Conservation (phyloP, 768 basidiomycete species). For the Russula foetens region DNA sequence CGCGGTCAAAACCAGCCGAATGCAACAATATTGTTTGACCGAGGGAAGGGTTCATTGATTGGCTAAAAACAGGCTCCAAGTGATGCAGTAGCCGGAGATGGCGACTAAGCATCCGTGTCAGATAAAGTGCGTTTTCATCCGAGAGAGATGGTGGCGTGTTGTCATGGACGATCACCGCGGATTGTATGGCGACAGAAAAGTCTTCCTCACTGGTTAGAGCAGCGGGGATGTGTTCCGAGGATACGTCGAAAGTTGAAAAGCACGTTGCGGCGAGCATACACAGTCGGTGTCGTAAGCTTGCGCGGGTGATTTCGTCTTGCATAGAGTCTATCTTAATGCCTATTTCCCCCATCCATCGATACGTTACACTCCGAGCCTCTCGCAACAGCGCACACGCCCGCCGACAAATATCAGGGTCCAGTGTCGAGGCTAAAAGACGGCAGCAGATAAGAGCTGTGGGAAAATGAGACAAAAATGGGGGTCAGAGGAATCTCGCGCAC, state of each 20-base stretch:
- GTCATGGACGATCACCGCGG: constrained; percentile 7
- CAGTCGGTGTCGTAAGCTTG: not conserved
- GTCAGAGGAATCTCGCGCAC: not conserved
- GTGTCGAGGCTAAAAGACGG: constrained; percentile 3
- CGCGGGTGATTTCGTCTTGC: not conserved
- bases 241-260: constrained; percentile 9
- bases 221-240: not conserved
- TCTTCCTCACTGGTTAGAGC: not conserved
- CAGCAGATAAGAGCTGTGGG: not conserved
- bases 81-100: not conserved
- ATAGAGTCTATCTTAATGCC: not conserved
- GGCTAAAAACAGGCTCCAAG: constrained; percentile 1
- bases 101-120: not conserved
- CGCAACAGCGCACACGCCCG: not conserved
- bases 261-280: constrained; percentile 6
- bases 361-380: constrained; percentile 1
- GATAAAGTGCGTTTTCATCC: not conserved
- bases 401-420: not conserved
- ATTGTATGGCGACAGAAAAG: constrained; percentile 6
- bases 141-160: not conserved
- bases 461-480: not conserved
- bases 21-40: not conserved
- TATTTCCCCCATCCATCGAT: not conserved
- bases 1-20: not conserved
- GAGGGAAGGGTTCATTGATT: not conserved